Base-by-base conservation (phyloP, 129 eudicot genomes). In the Calendula officinalis region DNA sequence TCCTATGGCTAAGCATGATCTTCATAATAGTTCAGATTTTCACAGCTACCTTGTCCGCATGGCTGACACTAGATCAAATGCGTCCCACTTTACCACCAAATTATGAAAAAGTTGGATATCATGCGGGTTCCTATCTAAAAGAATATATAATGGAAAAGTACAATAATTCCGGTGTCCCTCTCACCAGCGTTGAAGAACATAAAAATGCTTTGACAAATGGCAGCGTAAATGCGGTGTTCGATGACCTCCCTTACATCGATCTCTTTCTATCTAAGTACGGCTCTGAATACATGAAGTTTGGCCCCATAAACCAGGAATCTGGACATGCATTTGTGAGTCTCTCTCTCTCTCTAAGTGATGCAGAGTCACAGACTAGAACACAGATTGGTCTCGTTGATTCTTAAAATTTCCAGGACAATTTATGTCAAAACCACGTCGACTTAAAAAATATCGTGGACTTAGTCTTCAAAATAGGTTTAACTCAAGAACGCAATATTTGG, bases 231-330 rank as follows among this genome's bases (percentile, higher is more conserved):
- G 67, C 27, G 3, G 3, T 69, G 8, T 12, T 58, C 13, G 59
- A 59, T 59, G 58, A 46, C 10, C 60, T 69, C 27, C 75, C 67
- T 0, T 48, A 69, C 13, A 46, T 59, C 2, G 51, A 69, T 57
- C 51, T 69, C 39, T 69, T 69, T 59, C 67, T 69, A 1, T 16
- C 74, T 5, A 69, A 69, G 40, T 69, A 69, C 16, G 74, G 74
- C 3, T 57, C 66, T 36, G 47, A 69, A 14, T 69, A 45, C 40
- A 57, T 56, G 74, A 58, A 56, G 42, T 11, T 16, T 38, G 66
- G 74, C 37, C 74, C 74, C 1, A 37, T 69, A 57, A 45, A 11
- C 27, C 39, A 35, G 27, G 74, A 69, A 69, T 57, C 64, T 2
- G 66, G 74, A 58, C 34, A 34, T 15, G 57, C 66, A 35, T 69